Conservation (phyloP, 2,329 filamentous ascomycete species). For the Fusarium tuaranense region DNA sequence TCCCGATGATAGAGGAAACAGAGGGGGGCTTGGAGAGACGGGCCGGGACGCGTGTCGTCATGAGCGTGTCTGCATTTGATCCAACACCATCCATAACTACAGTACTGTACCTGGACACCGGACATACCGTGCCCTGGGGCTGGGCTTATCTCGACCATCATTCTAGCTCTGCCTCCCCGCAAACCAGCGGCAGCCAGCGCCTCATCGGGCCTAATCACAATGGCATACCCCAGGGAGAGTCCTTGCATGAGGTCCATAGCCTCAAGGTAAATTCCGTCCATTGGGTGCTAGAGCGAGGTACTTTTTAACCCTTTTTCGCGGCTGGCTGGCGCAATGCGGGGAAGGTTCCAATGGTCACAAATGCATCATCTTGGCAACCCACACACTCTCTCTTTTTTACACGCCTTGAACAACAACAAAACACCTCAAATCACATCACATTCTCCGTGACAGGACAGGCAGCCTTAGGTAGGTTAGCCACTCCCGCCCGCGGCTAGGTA, state of each 20-base stretch:
- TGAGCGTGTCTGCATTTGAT: neutral
- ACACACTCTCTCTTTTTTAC: slow-evolving; percentile 23
- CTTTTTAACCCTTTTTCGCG: slow-evolving; percentile 22
- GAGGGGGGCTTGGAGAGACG: slow-evolving; percentile 11
- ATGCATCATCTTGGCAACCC: slow-evolving; percentile 33
- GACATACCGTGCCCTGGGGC: neutral
- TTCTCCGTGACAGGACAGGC: slow-evolving; percentile 15
- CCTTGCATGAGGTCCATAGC: slow-evolving; percentile 28
- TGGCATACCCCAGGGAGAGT: slow-evolving; percentile 13
- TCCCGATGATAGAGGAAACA: slow-evolving; percentile 21
- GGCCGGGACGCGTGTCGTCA: slow-evolving; percentile 28
- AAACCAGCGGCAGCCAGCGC: slow-evolving; percentile 14
- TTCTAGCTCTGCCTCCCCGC: neutral
- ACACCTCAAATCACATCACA: slow-evolving; percentile 19
- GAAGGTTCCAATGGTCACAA: slow-evolving; percentile 34
- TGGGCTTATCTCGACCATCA: neutral
- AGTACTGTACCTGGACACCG: neutral
- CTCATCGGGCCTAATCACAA: slow-evolving; percentile 17
- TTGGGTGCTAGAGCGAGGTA: neutral
- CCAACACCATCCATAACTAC: neutral
- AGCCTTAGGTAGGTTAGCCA: slow-evolving; percentile 1
- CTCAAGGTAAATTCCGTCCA: slow-evolving; percentile 30
- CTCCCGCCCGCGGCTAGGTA: slow-evolving; percentile 6
- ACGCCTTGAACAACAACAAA: slow-evolving; percentile 13
- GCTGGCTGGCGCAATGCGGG: slow-evolving; percentile 30